Base-by-base conservation (phyloP, 768 basidiomycete species). In the Xerocomellus amylosporus region DNA sequence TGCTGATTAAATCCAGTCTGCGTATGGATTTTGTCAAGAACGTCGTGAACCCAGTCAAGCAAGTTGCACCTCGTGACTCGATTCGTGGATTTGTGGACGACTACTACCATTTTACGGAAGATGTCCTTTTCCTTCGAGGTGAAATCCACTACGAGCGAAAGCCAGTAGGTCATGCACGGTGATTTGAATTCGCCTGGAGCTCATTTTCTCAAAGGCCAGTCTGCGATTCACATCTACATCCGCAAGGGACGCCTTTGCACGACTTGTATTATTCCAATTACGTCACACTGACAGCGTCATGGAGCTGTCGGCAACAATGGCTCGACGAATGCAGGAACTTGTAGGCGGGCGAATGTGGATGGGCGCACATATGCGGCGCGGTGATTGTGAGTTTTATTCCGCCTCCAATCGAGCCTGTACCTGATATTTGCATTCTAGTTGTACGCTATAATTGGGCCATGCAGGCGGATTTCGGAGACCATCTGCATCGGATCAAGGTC, bases 1-100 rank as follows among this genome's bases (percentile, higher is more conserved):
- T 28, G 5, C 54, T 68, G 22, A 68, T 37, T 30, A 26, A 41
- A 55, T 12, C 15, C 49, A 78, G 77, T 33, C 64, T 71, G n/a
- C 71, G 74, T 17, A 73, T 76, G 75, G 77, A 78, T 20, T 74
- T 58, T 56, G 69, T 75, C 22, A 77, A 78, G 60, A 72, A 73
- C 19, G 74, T 77, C 33, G 72, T 74, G 12, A 62, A 64, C 34
- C 74, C 76, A 8, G 62, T 74, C 49, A 67, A 58, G 36, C 71
- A 76, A 60, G 70, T 74, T 51, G 70, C 64, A 8, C 72, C 68
- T 7, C 69, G 68, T 38, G 60, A 65, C 41, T 65, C 68, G 1
- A 67, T 79, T 54, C 71, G 71, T 19, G 78, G 77, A 22, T 72
- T 71, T 41, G 56, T 61, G 30, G 78, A 78, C 24, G 77, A 78